phyloP scores from a whole-genome alignment of 1,139 yeast species.

The Debaryomycetaceae sp. region DNA sequence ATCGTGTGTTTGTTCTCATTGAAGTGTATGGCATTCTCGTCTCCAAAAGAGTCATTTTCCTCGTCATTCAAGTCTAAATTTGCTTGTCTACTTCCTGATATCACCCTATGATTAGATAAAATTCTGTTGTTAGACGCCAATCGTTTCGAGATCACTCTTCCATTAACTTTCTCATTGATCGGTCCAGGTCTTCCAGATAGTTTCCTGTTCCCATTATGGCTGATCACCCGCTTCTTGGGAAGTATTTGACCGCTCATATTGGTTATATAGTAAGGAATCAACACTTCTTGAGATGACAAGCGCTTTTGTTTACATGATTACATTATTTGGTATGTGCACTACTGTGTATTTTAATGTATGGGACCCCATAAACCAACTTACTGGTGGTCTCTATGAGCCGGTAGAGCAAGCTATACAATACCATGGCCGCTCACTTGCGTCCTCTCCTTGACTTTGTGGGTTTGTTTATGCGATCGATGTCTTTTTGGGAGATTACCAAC shows the following conservation, averaged over 20 bases:
- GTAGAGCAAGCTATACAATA: too few relatives aligned
- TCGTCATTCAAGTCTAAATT: constrained; percentile 20
- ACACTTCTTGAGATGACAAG: background rate
- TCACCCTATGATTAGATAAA: constrained; percentile 12
- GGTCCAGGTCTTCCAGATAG: constrained; percentile 13
- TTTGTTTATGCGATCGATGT: constrained; percentile 50
- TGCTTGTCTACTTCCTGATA: constrained; percentile 16
- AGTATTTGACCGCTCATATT: constrained; percentile 15
- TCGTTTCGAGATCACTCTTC: constrained; percentile 25
- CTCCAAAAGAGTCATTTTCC: constrained; percentile 21
- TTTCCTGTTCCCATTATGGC: constrained; percentile 5
- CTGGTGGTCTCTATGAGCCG: too few relatives aligned
- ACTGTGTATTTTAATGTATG: background rate
- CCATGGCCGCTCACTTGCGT: too few relatives aligned
- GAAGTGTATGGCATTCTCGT: constrained; percentile 42
- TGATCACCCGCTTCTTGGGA: constrained; percentile 22
- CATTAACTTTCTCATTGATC: constrained; percentile 17
- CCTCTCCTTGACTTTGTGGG: background rate
- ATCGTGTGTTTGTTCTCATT: constrained; percentile 45
- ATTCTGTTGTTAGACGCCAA: constrained; percentile 15
- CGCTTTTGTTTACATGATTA: constrained; percentile 1
- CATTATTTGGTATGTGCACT: background rate
- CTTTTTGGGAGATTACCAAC: constrained; percentile 65
- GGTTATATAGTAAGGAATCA: background rate
- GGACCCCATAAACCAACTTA: too few relatives aligned